Evolutionary conservation across 805 yeast species (phyloP).

Genomic region (Saccharomyces paradoxus): DNA sequence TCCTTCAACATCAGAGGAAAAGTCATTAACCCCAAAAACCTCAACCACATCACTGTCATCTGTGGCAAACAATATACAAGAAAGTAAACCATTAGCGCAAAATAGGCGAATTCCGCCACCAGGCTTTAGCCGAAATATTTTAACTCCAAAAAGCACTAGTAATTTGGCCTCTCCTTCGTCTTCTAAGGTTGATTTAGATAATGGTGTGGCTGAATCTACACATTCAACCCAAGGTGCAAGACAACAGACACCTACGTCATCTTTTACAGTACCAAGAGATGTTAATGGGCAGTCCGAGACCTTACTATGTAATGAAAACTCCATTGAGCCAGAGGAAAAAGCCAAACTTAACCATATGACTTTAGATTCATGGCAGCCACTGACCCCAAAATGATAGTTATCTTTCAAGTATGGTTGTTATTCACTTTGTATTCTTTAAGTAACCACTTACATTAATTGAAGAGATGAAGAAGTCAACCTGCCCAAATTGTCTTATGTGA

Average conservation of each 20-base stretch:
- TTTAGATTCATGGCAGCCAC: slow-evolving; percentile 14
- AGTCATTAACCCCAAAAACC: slow-evolving; percentile 1
- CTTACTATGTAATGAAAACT: background rate
- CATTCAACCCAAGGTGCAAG: background rate
- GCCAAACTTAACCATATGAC: slow-evolving; percentile 1
- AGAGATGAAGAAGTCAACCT: background rate
- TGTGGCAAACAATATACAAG: slow-evolving; percentile 6
- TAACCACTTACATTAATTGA: background rate
- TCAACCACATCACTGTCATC: slow-evolving; percentile 14
- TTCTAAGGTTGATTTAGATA: background rate
- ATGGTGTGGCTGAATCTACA: background rate
- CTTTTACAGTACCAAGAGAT: background rate
- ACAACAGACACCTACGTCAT: background rate
- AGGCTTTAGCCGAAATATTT: slow-evolving; percentile 29
- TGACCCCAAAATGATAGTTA: slow-evolving; percentile 10
- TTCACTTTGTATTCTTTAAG: background rate
- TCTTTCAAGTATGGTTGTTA: background rate
- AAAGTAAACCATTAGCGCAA: background rate
- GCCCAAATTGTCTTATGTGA: background rate
- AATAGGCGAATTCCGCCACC: slow-evolving; percentile 27
- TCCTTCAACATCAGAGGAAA: slow-evolving; percentile 4
- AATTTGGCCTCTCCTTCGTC: background rate
- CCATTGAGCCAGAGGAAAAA: background rate
- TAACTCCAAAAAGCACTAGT: slow-evolving; percentile 29
- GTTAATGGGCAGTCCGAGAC: background rate